These are phyloP conservation scores for Candida montana DNA, from an alignment of 805 yeast species.

Conservation along the genomic window DNA sequence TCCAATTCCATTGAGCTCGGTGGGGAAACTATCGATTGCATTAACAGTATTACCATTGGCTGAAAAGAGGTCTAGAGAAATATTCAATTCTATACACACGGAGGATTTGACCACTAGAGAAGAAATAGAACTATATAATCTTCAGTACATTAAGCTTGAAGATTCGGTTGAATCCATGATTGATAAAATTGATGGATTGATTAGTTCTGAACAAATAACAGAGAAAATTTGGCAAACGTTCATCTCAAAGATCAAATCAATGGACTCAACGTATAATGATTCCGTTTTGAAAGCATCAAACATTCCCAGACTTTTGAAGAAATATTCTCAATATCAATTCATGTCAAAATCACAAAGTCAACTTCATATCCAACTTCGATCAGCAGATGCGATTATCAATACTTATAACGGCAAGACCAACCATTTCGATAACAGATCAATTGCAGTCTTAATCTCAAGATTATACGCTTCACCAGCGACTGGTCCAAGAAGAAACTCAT, in stretches of 20 bases:
- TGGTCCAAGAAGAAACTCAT: neutral
- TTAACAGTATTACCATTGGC: neutral
- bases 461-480: conserved; percentile 6
- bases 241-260: neutral
- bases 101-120: neutral
- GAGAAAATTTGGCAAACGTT: conserved; percentile 7
- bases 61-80: neutral
- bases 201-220: neutral
- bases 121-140: conserved; percentile 1
- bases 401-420: conserved; percentile 1
- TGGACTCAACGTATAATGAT: conserved; percentile 3
- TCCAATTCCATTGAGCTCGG: neutral
- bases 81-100: conserved; percentile 1
- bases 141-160: neutral
- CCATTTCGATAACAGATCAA: conserved; percentile 15
- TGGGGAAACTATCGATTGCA: conserved; percentile 2
- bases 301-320: neutral
- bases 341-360: conserved; percentile 2
- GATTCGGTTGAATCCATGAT: conserved; percentile 2
- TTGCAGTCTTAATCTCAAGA: conserved; percentile 10
- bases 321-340: neutral
- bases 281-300: neutral
- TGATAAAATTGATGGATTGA: conserved; percentile 2
- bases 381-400: neutral
- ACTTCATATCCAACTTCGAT: conserved; percentile 1